phyloP scores from a whole-genome alignment of 2,329 filamentous ascomycete genomes.

The Aspergillus arachidicola region DNA sequence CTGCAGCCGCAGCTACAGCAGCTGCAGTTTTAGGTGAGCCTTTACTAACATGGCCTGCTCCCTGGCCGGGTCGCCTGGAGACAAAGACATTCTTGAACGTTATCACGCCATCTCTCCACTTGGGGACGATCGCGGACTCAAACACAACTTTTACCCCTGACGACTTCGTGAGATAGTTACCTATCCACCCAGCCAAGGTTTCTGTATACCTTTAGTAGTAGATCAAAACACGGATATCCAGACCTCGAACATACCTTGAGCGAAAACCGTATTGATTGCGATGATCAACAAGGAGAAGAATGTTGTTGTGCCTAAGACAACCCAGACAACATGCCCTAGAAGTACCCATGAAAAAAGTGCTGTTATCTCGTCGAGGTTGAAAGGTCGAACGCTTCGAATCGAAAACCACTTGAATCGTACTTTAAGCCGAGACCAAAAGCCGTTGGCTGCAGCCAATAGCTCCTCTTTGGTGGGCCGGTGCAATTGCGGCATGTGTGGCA shows the following conservation, averaged over 20 bases:
- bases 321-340: slow-evolving; percentile 89
- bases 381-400: slow-evolving; percentile 88
- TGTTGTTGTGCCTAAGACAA: slow-evolving; percentile 94
- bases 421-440: slow-evolving; percentile 86
- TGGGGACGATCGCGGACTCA: slow-evolving; percentile 95
- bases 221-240: slow-evolving; percentile 18
- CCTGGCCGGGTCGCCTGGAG: slow-evolving; percentile 83
- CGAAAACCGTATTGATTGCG: slow-evolving; percentile 92
- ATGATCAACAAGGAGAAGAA: slow-evolving; percentile 93
- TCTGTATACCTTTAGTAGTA: slow-evolving; percentile 55
- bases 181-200: slow-evolving; percentile 88
- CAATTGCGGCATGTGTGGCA: slow-evolving; percentile 72
- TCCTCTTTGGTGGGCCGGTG: slow-evolving; percentile 92
- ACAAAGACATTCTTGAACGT: slow-evolving; percentile 97
- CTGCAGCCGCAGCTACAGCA: slow-evolving; percentile 77
- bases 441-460: slow-evolving; percentile 83
- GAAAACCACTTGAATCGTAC: slow-evolving; percentile 98
- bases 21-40: slow-evolving; percentile 84
- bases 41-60: slow-evolving; percentile 82
- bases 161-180: slow-evolving; percentile 92
- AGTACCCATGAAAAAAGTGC: slow-evolving; percentile 96
- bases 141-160: slow-evolving; percentile 94
- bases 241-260: slow-evolving; percentile 68
- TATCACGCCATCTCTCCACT: slow-evolving; percentile 93
- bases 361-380: slow-evolving; percentile 94